Conservation (phyloP, 768 basidiomycete genomes). For the Omphalotus guepiniiformis region DNA sequence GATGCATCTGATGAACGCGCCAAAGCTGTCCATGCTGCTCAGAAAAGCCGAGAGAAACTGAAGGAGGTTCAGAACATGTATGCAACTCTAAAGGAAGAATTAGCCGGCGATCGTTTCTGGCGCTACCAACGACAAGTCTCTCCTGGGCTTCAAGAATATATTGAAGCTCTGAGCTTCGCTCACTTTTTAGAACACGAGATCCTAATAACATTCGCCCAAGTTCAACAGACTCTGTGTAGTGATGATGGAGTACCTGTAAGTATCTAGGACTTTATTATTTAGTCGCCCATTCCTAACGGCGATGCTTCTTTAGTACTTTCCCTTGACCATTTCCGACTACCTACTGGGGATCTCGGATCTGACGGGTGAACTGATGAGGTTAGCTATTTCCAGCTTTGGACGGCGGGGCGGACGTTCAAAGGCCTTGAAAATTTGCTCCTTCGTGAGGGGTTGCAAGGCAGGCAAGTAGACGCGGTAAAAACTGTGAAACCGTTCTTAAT, state of each 20-base stretch:
- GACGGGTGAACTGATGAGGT: conserved; percentile 96
- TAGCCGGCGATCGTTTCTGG: conserved; percentile 73
- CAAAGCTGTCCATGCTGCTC: conserved; percentile 39
- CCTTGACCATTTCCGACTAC: conserved; percentile 78
- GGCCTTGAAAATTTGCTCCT: conserved; percentile 60
- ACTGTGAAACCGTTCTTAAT: background rate
- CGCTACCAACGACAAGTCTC: conserved; percentile 70
- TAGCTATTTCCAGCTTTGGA: conserved; percentile 80
- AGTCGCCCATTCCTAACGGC: background rate
- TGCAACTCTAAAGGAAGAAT: conserved; percentile 53
- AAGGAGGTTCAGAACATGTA: conserved; percentile 64
- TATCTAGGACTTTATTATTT: conserved; percentile 12
- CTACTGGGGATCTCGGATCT: conserved; percentile 90
- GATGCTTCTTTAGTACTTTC: conserved; percentile 56
- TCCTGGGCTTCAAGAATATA: conserved; percentile 90
- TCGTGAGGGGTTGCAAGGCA: conserved; percentile 72
- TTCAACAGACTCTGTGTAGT: conserved; percentile 62
- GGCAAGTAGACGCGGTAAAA: conserved; percentile 39
- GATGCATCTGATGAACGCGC: conserved; percentile 27
- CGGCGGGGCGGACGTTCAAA: conserved; percentile 60
- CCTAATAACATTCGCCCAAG: conserved; percentile 64
- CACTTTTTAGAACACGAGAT: conserved; percentile 72
- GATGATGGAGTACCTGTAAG: conserved; percentile 61
- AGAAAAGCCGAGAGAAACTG: conserved; percentile 55
- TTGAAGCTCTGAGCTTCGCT: conserved; percentile 88